These are phyloP conservation scores for Pachyrhizus erosus DNA, from an alignment of 306 rosid species.

Conservation along the genomic window DNA sequence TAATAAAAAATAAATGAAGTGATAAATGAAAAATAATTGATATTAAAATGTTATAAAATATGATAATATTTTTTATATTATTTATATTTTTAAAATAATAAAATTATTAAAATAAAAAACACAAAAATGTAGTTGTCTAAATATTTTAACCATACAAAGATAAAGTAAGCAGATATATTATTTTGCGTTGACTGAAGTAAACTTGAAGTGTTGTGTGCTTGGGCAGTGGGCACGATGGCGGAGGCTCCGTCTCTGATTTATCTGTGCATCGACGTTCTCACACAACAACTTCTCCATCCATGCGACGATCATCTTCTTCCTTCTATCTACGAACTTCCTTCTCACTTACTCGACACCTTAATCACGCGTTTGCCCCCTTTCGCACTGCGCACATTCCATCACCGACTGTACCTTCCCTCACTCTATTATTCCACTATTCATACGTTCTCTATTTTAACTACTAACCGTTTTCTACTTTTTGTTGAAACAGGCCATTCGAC, in stretches of 20 bases:
- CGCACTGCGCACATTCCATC: constrained; percentile 56
- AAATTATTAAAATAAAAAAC: no score
- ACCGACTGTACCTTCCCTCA: constrained; percentile 50
- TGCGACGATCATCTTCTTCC: constrained; percentile 42
- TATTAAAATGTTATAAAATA: no score
- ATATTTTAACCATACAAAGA: no score
- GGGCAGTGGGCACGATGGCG: constrained; percentile 38
- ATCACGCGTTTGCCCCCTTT: constrained; percentile 62
- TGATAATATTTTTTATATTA: no score
- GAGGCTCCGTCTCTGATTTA: constrained; percentile 59
- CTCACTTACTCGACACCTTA: constrained; percentile 55
- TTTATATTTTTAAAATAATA: no score
- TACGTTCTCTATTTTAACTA: background rate
- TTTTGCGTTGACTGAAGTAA: background rate
- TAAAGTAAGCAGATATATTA: no score
- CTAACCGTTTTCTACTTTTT: background rate
- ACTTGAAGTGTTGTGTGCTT: background rate
- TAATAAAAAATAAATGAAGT: no score
- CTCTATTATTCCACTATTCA: background rate
- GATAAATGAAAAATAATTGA: no score
- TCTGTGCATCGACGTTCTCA: constrained; percentile 61
- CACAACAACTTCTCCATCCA: constrained; percentile 51
- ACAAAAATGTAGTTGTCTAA: no score
- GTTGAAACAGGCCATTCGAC: constrained; percentile 56
- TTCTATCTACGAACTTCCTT: constrained; percentile 55